Conservation (phyloP, 495 filamentous ascomycete species). For the Neurospora tetraspora region DNA sequence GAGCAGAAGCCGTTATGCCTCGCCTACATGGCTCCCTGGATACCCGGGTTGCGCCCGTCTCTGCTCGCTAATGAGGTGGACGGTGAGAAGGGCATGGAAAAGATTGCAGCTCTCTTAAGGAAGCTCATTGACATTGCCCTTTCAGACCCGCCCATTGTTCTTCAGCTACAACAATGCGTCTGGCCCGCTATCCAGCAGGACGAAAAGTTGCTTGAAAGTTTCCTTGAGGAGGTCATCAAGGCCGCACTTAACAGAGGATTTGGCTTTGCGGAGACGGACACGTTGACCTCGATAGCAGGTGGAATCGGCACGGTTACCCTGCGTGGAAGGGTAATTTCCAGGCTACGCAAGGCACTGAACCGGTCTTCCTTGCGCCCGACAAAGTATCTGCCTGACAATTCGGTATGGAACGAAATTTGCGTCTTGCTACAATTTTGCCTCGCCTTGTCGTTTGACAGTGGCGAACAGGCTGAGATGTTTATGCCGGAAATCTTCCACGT, state of each 20-base stretch:
- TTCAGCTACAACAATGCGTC: constrained; percentile 47
- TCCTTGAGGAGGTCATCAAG: constrained; percentile 54
- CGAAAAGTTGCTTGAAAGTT: constrained; percentile 50
- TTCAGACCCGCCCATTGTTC: constrained; percentile 43
- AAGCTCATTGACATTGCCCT: constrained; percentile 54
- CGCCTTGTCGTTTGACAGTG: constrained; percentile 53
- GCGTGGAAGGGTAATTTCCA: constrained; percentile 49
- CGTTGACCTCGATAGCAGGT: constrained; percentile 47
- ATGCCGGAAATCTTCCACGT: constrained; percentile 58
- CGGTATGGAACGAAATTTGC: constrained; percentile 54
- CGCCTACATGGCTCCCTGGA: constrained; percentile 58
- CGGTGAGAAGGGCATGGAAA: constrained; percentile 50
- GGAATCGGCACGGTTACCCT: constrained; percentile 52
- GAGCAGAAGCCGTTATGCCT: constrained; percentile 53
- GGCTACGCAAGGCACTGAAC: constrained; percentile 53
- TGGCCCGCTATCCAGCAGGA: constrained; percentile 54
- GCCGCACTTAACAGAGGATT: constrained; percentile 44
- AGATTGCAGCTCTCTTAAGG: constrained; percentile 48
- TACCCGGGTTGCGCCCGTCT: constrained; percentile 45
- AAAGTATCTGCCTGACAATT: constrained; percentile 49
- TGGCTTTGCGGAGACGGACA: constrained; percentile 47
- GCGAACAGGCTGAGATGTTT: constrained; percentile 52
- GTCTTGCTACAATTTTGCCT: constrained; percentile 53
- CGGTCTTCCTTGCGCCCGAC: constrained; percentile 53
- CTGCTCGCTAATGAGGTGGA: constrained; percentile 47